phyloP scores from a whole-genome alignment of 768 basidiomycete genomes.

The Suillus weaverae region DNA sequence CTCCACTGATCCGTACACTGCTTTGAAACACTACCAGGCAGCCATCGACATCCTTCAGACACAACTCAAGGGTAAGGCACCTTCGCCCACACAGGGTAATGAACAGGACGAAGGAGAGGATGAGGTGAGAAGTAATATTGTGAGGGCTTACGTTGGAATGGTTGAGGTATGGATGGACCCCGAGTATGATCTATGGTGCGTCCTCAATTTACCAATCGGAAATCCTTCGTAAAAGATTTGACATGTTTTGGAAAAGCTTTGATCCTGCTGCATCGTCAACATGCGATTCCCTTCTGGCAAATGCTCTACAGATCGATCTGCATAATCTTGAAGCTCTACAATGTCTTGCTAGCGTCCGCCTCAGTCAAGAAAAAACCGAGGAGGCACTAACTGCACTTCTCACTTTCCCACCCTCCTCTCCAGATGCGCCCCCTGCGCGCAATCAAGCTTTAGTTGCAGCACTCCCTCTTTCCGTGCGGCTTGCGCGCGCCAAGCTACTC shows the following conservation, averaged over 20 bases:
- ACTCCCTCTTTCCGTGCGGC: conserved; percentile 65
- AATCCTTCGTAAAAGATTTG: neutral
- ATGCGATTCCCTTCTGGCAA: conserved; percentile 73
- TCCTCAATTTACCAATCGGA: conserved; percentile 5
- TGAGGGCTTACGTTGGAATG: conserved; percentile 82
- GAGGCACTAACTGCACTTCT: conserved; percentile 58
- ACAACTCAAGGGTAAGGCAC: conserved; percentile 76
- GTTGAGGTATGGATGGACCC: conserved; percentile 98
- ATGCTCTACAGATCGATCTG: conserved; percentile 74
- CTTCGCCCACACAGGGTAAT: conserved; percentile 36
- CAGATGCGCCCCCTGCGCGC: conserved; percentile 8
- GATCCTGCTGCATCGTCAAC: conserved; percentile 79
- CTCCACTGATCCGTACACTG: conserved; percentile 67
- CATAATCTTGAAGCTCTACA: conserved; percentile 79
- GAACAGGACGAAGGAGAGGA: conserved; percentile 46
- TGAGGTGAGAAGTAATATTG: conserved; percentile 65
- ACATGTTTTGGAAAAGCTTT: conserved; percentile 46
- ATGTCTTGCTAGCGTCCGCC: conserved; percentile 78
- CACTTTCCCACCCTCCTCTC: conserved; percentile 19
- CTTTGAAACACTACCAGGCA: conserved; percentile 76
- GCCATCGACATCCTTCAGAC: conserved; percentile 68
- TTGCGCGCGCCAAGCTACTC: conserved; percentile 77
- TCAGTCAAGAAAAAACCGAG: conserved; percentile 83
- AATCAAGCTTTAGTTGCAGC: conserved; percentile 29
- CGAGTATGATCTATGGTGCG: conserved; percentile 81